A percentile compares a stretch with the other conserved stretches of the same genome.
Conservation (phyloP, 2,329 filamentous ascomycete genomes). For the Penicillium sp. region DNA sequence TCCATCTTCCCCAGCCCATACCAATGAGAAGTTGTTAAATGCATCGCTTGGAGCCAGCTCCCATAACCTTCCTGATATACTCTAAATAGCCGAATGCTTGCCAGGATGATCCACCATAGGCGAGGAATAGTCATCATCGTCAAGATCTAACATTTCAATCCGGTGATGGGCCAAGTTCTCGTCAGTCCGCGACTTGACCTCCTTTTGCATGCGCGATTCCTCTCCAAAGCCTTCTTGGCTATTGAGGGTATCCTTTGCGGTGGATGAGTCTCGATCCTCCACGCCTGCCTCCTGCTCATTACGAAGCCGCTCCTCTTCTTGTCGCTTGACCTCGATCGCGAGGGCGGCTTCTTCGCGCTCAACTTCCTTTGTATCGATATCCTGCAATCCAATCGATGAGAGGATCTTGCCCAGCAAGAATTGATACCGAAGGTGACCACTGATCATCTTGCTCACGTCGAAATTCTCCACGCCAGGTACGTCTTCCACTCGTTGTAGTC, state of each 20-base stretch:
- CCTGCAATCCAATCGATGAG: slow-evolving; percentile 62
- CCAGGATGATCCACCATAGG: slow-evolving; percentile 15
- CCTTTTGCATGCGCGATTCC: slow-evolving; percentile 24
- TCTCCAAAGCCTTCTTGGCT: slow-evolving; percentile 22
- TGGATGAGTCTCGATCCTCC: slow-evolving; percentile 13
- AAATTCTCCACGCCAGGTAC: slow-evolving; percentile 55
- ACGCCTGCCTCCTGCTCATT: slow-evolving; percentile 30
- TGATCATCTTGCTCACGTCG: slow-evolving; percentile 59
- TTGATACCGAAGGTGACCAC: slow-evolving; percentile 65
- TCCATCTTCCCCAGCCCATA: too few relatives aligned
- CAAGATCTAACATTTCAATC: slow-evolving; percentile 20
- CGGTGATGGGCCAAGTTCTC: slow-evolving; percentile 22
- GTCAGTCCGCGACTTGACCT: slow-evolving; percentile 28
- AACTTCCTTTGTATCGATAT: slow-evolving; percentile 49
- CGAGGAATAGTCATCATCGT: slow-evolving; percentile 16
- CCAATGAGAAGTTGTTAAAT: too few relatives aligned
- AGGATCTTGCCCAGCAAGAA: slow-evolving; percentile 62
- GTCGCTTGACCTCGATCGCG: slow-evolving; percentile 34
- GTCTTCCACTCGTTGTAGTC: slow-evolving; percentile 64
- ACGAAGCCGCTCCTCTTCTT: slow-evolving; percentile 32
- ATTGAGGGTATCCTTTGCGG: slow-evolving; percentile 16
- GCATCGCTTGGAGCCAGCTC: too few relatives aligned
- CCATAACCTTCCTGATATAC: background rate
- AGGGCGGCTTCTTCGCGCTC: slow-evolving; percentile 42
- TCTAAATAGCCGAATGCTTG: slow-evolving; percentile 16